phyloP scores from a whole-genome alignment of 257 asterid species.

The Rubia yunnanensis region DNA sequence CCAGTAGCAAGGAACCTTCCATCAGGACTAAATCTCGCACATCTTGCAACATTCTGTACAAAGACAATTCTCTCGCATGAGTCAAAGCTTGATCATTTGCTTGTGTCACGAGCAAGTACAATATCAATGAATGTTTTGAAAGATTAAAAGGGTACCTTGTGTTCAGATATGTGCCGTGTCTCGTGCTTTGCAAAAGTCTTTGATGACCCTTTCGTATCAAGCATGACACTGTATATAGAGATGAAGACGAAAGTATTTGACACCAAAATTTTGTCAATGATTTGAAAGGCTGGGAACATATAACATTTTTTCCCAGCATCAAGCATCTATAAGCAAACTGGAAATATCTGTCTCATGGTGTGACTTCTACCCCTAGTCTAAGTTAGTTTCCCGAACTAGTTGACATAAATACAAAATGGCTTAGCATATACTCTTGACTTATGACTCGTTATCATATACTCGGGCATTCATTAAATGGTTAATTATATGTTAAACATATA shows the following conservation, averaged over 20 bases:
- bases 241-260: neutral
- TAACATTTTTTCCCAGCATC: neutral
- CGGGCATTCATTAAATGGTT: neutral
- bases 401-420: neutral
- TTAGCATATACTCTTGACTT: neutral
- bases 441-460: neutral
- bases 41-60: conserved; percentile 58
- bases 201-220: conserved; percentile 51
- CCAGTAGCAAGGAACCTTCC: conserved; percentile 87
- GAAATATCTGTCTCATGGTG: neutral
- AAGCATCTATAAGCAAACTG: neutral
- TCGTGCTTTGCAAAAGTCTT: conserved; percentile 74
- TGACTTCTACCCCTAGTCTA: neutral
- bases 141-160: conserved; percentile 49
- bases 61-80: conserved; percentile 10
- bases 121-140: neutral
- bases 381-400: neutral
- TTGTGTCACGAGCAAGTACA: neutral
- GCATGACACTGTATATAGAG: conserved; percentile 36
- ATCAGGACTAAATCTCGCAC: conserved; percentile 86
- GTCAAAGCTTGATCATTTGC: conserved; percentile 11
- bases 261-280: neutral
- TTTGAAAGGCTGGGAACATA: neutral
- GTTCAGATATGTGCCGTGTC: conserved; percentile 68
- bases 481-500: neutral